Conservation (phyloP, 208 protist genomes). For the Porcisia deanei region DNA sequence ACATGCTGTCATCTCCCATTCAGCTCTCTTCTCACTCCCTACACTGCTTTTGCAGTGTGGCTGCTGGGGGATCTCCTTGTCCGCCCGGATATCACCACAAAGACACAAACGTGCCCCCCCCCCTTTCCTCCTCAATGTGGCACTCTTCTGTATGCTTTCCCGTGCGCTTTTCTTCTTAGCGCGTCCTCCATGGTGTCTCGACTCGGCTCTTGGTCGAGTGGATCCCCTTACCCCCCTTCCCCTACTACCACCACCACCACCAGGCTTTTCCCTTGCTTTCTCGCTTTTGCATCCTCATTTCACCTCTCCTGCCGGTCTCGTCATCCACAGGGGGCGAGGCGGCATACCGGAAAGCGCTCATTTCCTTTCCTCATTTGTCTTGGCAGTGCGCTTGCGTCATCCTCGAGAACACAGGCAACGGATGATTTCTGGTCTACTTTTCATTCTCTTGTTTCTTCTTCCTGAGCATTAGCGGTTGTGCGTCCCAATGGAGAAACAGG, state of each 20-base stretch:
- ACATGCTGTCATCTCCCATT: background rate
- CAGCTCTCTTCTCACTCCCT: background rate
- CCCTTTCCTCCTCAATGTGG: background rate
- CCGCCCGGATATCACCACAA: too few species aligned
- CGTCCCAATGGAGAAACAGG: conserved; percentile 12
- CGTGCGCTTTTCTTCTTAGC: background rate
- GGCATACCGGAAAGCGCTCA: background rate
- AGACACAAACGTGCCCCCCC: background rate
- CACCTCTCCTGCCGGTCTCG: background rate
- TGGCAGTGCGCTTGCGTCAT: background rate
- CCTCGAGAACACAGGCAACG: background rate
- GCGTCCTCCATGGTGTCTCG: background rate
- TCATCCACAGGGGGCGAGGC: background rate
- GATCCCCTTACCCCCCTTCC: background rate
- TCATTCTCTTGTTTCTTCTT: background rate
- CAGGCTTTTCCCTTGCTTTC: background rate
- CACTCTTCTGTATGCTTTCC: background rate
- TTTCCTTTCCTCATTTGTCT: background rate
- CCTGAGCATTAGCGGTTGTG: background rate
- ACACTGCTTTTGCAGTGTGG: background rate
- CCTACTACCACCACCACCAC: background rate
- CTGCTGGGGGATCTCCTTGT: too few species aligned
- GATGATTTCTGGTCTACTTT: background rate
- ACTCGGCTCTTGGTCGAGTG: background rate
- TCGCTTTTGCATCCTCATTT: background rate